Percentiles rank a stretch among this genome's conserved stretches.
These are phyloP conservation scores for Vigna nakashimae DNA, from an alignment of 306 rosid species.

Conservation along the genomic window DNA sequence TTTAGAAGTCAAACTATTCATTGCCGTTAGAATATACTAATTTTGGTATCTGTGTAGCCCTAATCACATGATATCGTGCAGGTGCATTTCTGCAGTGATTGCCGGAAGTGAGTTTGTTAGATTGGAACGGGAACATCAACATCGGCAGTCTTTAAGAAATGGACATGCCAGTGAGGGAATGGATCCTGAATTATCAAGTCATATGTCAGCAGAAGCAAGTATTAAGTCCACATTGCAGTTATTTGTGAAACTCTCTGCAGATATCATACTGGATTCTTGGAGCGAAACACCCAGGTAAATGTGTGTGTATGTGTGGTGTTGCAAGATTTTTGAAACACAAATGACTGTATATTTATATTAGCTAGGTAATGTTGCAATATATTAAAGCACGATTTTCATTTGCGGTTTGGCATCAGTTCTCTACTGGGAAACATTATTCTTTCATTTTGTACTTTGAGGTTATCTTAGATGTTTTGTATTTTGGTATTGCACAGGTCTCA, in stretches of 20 bases:
- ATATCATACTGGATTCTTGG: conserved; percentile 88
- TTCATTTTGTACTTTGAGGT: conserved; percentile 18
- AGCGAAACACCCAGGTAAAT: conserved; percentile 73
- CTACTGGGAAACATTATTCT: conserved; percentile 24
- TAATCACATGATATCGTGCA: conserved; percentile 53
- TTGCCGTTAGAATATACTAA: conserved; percentile 13
- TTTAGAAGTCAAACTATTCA: conserved; percentile 15
- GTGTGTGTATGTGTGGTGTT: background rate
- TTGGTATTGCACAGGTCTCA: conserved; percentile 70
- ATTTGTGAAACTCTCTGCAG: conserved; percentile 85
- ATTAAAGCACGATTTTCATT: conserved; percentile 10
- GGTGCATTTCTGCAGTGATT: conserved; percentile 92
- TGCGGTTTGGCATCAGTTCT: conserved; percentile 13
- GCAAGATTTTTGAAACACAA: no score
- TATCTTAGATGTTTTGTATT: conserved; percentile 36
- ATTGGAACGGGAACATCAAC: conserved; percentile 84
- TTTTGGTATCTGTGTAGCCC: conserved; percentile 19
- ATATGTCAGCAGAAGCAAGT: conserved; percentile 79
- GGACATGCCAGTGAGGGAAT: conserved; percentile 65
- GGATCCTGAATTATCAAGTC: conserved; percentile 70
- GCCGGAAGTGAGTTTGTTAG: conserved; percentile 94
- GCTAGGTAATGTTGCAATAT: conserved; percentile 5
- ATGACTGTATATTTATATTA: background rate
- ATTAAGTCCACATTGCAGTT: conserved; percentile 91
- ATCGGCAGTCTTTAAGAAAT: conserved; percentile 69